These are phyloP conservation scores for Phytophthora pisi DNA, from an alignment of 352 stramenopile genomes.

Conservation along the genomic window DNA sequence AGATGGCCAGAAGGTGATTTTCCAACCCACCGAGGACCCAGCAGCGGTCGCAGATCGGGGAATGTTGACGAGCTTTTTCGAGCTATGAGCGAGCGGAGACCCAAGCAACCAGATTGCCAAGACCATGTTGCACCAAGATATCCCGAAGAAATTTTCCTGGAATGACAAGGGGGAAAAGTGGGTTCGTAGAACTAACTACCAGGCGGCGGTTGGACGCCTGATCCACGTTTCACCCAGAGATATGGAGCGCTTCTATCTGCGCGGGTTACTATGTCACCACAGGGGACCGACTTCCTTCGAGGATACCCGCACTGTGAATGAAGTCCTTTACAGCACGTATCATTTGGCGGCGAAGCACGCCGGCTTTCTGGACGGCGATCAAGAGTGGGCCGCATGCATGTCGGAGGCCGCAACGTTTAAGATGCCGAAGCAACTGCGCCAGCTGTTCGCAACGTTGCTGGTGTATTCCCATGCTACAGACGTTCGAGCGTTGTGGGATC, in stretches of 20 bases:
- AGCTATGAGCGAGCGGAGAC: constrained; percentile 11
- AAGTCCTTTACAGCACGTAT: constrained; percentile 16
- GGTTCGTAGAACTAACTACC: constrained; percentile 13
- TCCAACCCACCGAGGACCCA: neutral
- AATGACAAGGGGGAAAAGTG: neutral
- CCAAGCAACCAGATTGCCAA: constrained; percentile 9
- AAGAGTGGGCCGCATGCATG: constrained; percentile 27
- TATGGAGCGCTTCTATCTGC: constrained; percentile 31
- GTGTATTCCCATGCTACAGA: too few relatives aligned
- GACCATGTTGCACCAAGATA: constrained; percentile 25
- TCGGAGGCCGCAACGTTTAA: constrained; percentile 18
- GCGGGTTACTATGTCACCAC: constrained; percentile 25
- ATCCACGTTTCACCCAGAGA: constrained; percentile 5
- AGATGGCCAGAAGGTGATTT: neutral
- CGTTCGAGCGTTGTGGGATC: too few relatives aligned
- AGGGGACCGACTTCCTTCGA: constrained; percentile 30
- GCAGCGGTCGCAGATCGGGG: neutral
- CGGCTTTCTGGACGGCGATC: constrained; percentile 30
- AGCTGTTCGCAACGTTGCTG: constrained; percentile 37
- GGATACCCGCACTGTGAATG: constrained; percentile 27
- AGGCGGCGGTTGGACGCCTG: constrained; percentile 13
- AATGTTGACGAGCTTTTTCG: constrained; percentile 11
- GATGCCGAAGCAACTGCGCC: constrained; percentile 36
- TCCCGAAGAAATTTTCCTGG: constrained; percentile 12
- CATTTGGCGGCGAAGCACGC: constrained; percentile 9